Conservation (phyloP, 1,139 yeast genomes). For the Scheffersomyces quercinus region DNA sequence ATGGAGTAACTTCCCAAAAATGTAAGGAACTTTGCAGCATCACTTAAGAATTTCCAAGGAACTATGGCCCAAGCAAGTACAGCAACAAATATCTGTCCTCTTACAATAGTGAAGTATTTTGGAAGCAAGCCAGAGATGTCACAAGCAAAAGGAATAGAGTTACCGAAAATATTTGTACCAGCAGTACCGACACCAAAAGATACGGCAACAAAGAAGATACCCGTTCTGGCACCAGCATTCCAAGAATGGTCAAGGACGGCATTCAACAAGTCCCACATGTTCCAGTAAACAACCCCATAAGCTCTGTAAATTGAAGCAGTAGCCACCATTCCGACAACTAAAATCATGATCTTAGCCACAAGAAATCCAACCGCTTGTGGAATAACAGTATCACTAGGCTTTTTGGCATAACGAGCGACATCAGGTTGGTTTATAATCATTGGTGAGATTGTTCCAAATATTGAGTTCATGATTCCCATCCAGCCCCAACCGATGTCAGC, state of each 20-base stretch:
- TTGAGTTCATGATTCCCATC: conserved; percentile 4
- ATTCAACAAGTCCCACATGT: conserved; percentile 1
- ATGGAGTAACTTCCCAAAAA: conserved; percentile 1
- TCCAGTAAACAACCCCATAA: background rate
- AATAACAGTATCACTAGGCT: background rate
- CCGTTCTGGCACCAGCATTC: conserved; percentile 2
- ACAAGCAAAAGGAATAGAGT: background rate
- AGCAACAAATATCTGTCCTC: background rate
- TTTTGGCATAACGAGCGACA: conserved; percentile 3
- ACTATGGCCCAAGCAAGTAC: background rate
- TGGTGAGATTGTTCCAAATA: conserved; percentile 7
- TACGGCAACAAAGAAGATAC: conserved; percentile 18
- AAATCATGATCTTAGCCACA: background rate
- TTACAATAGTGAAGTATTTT: background rate
- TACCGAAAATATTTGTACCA: conserved; percentile 29
- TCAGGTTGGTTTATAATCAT: conserved; percentile 5
- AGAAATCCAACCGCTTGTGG: background rate
- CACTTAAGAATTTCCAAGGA: background rate
- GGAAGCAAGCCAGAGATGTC: background rate
- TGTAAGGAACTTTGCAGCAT: background rate
- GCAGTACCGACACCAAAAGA: conserved; percentile 20
- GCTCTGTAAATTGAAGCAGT: background rate
- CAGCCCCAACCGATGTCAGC: conserved; percentile 6
- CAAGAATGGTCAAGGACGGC: background rate
- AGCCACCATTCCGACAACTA: background rate